phyloP scores from a whole-genome alignment of 2,329 filamentous ascomycete species.

The Epichloe amarillans region DNA sequence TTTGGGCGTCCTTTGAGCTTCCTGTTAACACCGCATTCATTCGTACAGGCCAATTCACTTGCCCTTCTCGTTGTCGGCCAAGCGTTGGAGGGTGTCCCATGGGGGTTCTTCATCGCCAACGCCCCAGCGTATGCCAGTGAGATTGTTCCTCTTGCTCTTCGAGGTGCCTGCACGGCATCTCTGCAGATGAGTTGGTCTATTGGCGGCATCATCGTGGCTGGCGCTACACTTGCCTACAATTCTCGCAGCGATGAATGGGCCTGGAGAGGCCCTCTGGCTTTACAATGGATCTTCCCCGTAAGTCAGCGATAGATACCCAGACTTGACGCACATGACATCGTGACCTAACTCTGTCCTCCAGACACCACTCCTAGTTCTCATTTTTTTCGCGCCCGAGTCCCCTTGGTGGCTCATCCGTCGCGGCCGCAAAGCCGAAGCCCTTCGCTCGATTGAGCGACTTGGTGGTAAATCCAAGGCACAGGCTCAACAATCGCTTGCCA shows the following conservation, averaged over 20 bases:
- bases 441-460: conserved; percentile 32
- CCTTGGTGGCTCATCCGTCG: conserved; percentile 42
- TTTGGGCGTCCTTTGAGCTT: too few species aligned
- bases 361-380: conserved; percentile 38
- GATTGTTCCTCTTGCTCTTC: conserved; percentile 42
- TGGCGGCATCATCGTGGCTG: conserved; percentile 45
- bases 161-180: conserved; percentile 44
- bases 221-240: conserved; percentile 39
- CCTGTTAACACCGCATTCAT: background rate
- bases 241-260: conserved; percentile 14
- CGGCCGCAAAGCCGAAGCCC: conserved; percentile 28
- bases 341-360: conserved; percentile 3
- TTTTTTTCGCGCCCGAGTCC: conserved; percentile 35
- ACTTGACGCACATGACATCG: background rate
- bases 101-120: conserved; percentile 52
- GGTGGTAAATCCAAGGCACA: conserved; percentile 10
- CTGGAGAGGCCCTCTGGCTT: conserved; percentile 34
- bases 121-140: conserved; percentile 47
- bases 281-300: conserved; percentile 43
- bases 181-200: conserved; percentile 54
- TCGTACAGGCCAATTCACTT: conserved; percentile 17
- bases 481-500: conserved; percentile 30
- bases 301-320: background rate
- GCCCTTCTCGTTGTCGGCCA: conserved; percentile 34
- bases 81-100: conserved; percentile 44